Evolutionary conservation across 805 yeast species (phyloP), one percentile per base, ranked within the genome.

Genomic region (Cyberlindnera subsufficiens): DNA sequence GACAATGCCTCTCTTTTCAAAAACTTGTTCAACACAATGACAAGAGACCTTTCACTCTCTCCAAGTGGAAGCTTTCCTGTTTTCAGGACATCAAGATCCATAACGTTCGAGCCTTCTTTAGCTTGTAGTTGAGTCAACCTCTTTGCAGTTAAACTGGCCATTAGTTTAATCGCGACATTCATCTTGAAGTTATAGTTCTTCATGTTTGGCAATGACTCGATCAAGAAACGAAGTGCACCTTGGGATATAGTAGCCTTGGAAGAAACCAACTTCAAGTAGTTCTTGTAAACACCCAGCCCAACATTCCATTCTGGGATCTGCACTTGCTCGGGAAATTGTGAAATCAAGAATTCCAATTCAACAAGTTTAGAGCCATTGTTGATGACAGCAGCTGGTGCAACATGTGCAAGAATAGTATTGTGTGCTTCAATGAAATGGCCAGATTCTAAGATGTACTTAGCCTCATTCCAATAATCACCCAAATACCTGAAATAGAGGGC

Each of bases 321-420:
- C 8, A 69, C 67, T 1, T 55, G 54, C 31, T 60, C 63, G 11
- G 81, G 82, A 59, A 75, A 74, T 45, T 58, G 46, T 3, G 56
- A 42, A 35, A 75, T 53, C 9, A 83, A 47, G 1, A 43, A 45
- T n/a, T 56, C 52, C n/a, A 78, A 51, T 10, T 55, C 49, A 6
- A 44, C 37, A 20, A 69, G 41, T 33, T 51, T 47, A 5, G 55
- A 43, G 1, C 61, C 63, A 43, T 74, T 72, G n/a, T 74, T 68
- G 14, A 81, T 73, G 1, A 90, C 76, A 3, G 82, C 74, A 13
- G 63, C 59, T 8, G 98, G 98, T 0, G 91, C 98, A 27, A 88
- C 82, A 3, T 69, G 59, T 1, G 65, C 56, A 8, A 80, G 52
- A 4, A 86, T 62, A 1, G 77, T 64, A 2, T 63, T 57, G 54